Percentiles rank a stretch among this genome's conserved stretches.
phyloP scores from a whole-genome alignment of 2,329 filamentous ascomycete species.

The Diaporthe longicolla region DNA sequence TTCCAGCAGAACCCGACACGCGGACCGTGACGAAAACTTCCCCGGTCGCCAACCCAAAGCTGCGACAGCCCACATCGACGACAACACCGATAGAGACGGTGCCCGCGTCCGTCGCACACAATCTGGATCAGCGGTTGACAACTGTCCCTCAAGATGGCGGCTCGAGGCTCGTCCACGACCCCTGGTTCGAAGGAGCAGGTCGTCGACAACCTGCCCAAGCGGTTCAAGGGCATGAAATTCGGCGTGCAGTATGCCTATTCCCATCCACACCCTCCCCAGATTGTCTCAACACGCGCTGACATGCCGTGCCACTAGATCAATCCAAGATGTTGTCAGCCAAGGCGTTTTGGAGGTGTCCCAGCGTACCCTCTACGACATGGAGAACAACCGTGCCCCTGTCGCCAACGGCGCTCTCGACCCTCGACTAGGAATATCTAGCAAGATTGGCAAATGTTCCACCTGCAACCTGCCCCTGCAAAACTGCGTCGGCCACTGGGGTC shows the following conservation, averaged over 20 bases:
- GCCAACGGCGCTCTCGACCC: slow-evolving; percentile 89
- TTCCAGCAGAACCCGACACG: background rate
- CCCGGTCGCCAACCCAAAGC: background rate
- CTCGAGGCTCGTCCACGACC: slow-evolving; percentile 48
- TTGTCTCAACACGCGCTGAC: slow-evolving; percentile 33
- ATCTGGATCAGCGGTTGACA: background rate
- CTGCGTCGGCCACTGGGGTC: slow-evolving; percentile 96
- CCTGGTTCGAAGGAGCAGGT: slow-evolving; percentile 84
- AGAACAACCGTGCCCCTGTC: slow-evolving; percentile 78
- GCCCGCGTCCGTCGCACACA: background rate
- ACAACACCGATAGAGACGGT: background rate
- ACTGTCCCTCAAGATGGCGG: slow-evolving; percentile 42
- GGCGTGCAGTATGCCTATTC: slow-evolving; percentile 80
- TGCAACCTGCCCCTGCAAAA: slow-evolving; percentile 85
- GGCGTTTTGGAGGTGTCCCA: slow-evolving; percentile 96
- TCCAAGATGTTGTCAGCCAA: slow-evolving; percentile 95
- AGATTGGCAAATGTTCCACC: slow-evolving; percentile 83
- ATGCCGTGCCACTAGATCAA: slow-evolving; percentile 70
- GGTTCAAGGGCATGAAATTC: slow-evolving; percentile 94
- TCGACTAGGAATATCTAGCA: slow-evolving; percentile 90
- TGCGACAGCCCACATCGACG: slow-evolving; percentile 10
- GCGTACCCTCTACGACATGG: slow-evolving; percentile 91
- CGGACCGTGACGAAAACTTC: slow-evolving; percentile 28
- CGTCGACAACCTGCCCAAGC: slow-evolving; percentile 88
- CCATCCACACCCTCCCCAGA: background rate